Percentiles rank a stretch among this genome's conserved stretches.
Evolutionary conservation across 2,329 filamentous ascomycete genomes (phyloP).

Genomic region (Sphaerulina populicola): DNA sequence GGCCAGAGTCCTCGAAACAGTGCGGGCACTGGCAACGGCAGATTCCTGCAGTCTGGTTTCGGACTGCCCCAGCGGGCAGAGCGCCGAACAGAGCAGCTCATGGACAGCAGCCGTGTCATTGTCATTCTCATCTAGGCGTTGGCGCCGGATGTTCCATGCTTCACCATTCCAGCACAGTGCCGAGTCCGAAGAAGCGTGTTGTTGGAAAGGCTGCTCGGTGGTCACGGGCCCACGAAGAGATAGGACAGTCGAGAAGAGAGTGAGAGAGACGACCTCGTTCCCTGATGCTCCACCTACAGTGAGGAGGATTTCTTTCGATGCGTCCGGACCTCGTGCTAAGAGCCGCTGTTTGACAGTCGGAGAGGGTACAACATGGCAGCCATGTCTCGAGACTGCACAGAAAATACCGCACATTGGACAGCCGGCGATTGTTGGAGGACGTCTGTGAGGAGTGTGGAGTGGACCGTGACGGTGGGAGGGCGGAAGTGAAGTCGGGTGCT

Average conservation of each 20-base stretch:
- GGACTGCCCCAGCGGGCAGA: neutral
- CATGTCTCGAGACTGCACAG: constrained; percentile 26
- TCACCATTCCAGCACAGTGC: constrained; percentile 96
- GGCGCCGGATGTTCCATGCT: constrained; percentile 66
- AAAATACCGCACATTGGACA: constrained; percentile 32
- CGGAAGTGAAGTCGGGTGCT: neutral
- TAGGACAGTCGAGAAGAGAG: constrained; percentile 78
- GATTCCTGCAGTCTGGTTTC: neutral
- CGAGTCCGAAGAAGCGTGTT: constrained; percentile 49
- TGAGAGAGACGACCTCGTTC: constrained; percentile 35
- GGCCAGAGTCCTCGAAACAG: constrained; percentile 15
- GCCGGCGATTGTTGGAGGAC: too few species aligned
- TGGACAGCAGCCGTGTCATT: constrained; percentile 75
- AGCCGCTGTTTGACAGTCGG: constrained; percentile 21
- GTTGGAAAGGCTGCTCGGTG: constrained; percentile 63
- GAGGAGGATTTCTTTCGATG: constrained; percentile 12
- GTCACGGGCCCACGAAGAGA: constrained; percentile 70
- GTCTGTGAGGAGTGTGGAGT: neutral
- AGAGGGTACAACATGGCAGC: constrained; percentile 19
- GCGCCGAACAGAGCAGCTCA: constrained; percentile 40
- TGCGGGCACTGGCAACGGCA: neutral
- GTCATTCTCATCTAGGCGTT: constrained; percentile 51
- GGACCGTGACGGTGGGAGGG: neutral
- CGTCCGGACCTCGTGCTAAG: constrained; percentile 29
- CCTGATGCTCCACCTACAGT: neutral